These are phyloP conservation scores for Xylaria sp. DNA, from an alignment of 2,329 filamentous ascomycete species.

Conservation along the genomic window DNA sequence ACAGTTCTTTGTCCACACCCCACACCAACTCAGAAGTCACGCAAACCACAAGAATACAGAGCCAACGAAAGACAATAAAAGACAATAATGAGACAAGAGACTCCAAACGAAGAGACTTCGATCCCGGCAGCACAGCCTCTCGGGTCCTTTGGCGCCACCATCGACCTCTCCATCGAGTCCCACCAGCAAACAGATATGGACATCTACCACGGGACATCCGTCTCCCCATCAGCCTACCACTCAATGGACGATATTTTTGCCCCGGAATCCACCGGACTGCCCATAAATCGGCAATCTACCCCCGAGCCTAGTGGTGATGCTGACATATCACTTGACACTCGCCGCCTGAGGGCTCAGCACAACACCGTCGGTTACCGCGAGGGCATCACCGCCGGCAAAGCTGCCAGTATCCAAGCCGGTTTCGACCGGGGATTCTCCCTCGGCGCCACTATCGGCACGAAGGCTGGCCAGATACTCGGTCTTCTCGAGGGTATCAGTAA, in stretches of 20 bases:
- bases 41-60: no score
- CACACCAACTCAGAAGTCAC: no score
- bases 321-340: slow-evolving; percentile 67
- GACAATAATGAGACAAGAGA: neutral
- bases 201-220: slow-evolving; percentile 2
- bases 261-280: slow-evolving; percentile 1
- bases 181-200: no score
- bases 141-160: slow-evolving; percentile 20
- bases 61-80: neutral
- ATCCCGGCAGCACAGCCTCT: slow-evolving; percentile 25
- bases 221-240: slow-evolving; percentile 4
- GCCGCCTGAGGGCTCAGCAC: slow-evolving; percentile 75
- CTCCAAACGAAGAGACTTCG: neutral
- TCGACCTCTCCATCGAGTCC: slow-evolving; percentile 10
- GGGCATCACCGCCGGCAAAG: slow-evolving; percentile 79
- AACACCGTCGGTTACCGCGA: slow-evolving; percentile 89
- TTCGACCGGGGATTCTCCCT: slow-evolving; percentile 92
- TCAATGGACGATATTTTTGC: slow-evolving; percentile 22
- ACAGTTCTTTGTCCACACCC: no score
- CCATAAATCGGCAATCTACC: neutral
- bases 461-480: slow-evolving; percentile 76
- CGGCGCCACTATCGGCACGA: slow-evolving; percentile 78
- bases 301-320: neutral
- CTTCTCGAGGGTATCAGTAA: slow-evolving; percentile 72
- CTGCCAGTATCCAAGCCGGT: slow-evolving; percentile 76